Base-by-base conservation (phyloP, 169 alveolate species). In the Cryptosporidium sp. region DNA sequence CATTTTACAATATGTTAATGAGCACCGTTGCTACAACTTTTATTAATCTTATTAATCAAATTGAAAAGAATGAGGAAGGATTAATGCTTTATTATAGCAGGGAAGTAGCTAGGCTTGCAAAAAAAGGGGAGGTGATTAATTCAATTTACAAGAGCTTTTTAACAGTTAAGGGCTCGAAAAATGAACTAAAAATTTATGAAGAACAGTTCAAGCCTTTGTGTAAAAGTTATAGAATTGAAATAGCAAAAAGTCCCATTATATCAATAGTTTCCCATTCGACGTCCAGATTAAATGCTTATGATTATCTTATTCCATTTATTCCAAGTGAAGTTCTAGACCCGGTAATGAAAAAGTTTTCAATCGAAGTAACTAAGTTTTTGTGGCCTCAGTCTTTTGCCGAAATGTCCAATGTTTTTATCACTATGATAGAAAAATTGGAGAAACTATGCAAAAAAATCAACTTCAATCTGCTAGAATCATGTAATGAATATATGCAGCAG, bases 241-340 rank as follows among this genome's bases (percentile, higher is more conserved):
- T 80, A 23, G 53, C 89, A 3, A 62, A 45, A 18, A 80, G 89
- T n/a, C 89, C 89, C 16, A 45, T 80, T 26, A 65, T 80, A 37
- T 80, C 89, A 16, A 62, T 80, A 29, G 89, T 65, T 12, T 39
- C 89, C 26, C 89, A 80, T 37, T 62, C 75, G 2, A 42, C 62
- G 0, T 42, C 89, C 14, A 60, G 39, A 62, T 45, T 80, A 29
- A 80, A 80, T 80, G 89, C 89, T n/a, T 29, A 80, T 44, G 45
- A 65, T 58, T 80, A 80, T 62, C 42, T 33, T 5, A 62, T 80
- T 23, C 75, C 75, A 58, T 62, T 80, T 80, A 39, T 62, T 62
- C 89, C 89, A 65, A 37, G 35, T 21, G 89, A 80, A 18, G 69
- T 65, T 80, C 70, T 80, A 33, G 89, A 80, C 31, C 89, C 89